Evolutionary conservation across 2,329 filamentous ascomycete genomes (phyloP).

Genomic region (Amphichorda felina): DNA sequence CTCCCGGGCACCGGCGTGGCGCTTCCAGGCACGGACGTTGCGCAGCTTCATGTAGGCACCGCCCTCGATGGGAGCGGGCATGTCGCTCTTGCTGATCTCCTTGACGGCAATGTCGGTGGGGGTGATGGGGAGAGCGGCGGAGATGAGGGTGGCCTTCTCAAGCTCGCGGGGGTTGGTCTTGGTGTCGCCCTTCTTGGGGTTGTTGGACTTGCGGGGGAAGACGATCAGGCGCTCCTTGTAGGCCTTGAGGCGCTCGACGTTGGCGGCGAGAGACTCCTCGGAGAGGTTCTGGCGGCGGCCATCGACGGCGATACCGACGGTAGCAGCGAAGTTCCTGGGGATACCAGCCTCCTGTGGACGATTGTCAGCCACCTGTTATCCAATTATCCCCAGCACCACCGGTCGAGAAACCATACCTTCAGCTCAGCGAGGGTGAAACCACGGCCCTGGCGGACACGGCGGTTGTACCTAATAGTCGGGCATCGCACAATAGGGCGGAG

Average conservation of each 20-base stretch:
- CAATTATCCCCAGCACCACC: not conserved
- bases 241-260: slow-evolving; percentile 95
- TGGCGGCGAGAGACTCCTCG: slow-evolving; percentile 86
- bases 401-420: slow-evolving; percentile 56
- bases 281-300: slow-evolving; percentile 93
- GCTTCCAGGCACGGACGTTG: slow-evolving; percentile 70
- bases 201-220: slow-evolving; percentile 90
- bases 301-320: slow-evolving; percentile 96
- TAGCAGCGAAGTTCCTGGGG: slow-evolving; percentile 84
- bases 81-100: slow-evolving; percentile 72
- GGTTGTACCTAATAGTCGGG: slow-evolving; percentile 99
- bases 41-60: slow-evolving; percentile 82
- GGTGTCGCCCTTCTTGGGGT: slow-evolving; percentile 88
- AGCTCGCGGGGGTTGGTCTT: slow-evolving; percentile 67
- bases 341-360: slow-evolving; percentile 80
- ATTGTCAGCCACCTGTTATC: slow-evolving; percentile 16
- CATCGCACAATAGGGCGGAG: slow-evolving; percentile 93
- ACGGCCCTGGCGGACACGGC: slow-evolving; percentile 88
- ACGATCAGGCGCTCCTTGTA: slow-evolving; percentile 95
- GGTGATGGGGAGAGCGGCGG: slow-evolving; percentile 58
- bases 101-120: slow-evolving; percentile 52
- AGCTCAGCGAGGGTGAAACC: slow-evolving; percentile 96
- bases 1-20: slow-evolving; percentile 73
- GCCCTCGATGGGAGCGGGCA: slow-evolving; percentile 65
- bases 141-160: slow-evolving; percentile 36